Conservation (phyloP, 768 basidiomycete species). For the Aureoboletus auriporus region DNA sequence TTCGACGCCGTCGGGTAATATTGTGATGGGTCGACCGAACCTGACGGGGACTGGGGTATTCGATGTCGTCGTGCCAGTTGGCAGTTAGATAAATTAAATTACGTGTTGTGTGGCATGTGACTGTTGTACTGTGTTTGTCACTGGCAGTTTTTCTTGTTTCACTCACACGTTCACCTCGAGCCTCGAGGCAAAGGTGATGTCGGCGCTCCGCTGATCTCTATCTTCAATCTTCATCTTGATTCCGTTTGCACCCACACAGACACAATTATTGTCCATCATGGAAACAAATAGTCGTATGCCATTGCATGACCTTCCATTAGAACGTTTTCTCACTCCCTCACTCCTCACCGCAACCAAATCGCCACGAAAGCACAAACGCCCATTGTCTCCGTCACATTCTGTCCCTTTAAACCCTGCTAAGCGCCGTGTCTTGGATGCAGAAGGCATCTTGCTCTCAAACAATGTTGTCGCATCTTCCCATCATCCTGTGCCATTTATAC, state of each 20-base stretch:
- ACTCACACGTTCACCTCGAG: conserved; percentile 6
- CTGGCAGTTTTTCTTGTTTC: conserved; percentile 13
- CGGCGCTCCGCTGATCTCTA: conserved; percentile 21
- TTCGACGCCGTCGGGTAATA: conserved; percentile 83
- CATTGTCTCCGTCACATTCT: conserved; percentile 52
- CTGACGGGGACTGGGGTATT: conserved; percentile 94
- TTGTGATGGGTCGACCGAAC: conserved; percentile 86
- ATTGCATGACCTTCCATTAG: conserved; percentile 58
- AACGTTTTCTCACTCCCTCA: conserved; percentile 43
- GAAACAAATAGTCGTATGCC: conserved; percentile 40
- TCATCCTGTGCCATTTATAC: conserved; percentile 29
- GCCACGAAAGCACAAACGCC: conserved; percentile 50
- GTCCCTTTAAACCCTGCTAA: conserved; percentile 59
- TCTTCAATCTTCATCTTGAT: conserved; percentile 16
- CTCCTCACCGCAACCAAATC: conserved; percentile 16
- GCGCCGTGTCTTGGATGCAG: conserved; percentile 58
- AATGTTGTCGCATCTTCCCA: conserved; percentile 13
- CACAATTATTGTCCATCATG: conserved; percentile 11
- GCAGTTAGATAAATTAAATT: too few species aligned
- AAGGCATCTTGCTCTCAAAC: conserved; percentile 41
- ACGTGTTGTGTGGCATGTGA: conserved; percentile 9
- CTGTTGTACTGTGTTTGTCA: conserved; percentile 1
- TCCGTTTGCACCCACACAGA: not conserved
- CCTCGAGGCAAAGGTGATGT: conserved; percentile 23
- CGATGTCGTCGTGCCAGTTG: conserved; percentile 66